Base-by-base conservation (phyloP, 106 monocot genomes). In the Platanthera guangdongensis region DNA sequence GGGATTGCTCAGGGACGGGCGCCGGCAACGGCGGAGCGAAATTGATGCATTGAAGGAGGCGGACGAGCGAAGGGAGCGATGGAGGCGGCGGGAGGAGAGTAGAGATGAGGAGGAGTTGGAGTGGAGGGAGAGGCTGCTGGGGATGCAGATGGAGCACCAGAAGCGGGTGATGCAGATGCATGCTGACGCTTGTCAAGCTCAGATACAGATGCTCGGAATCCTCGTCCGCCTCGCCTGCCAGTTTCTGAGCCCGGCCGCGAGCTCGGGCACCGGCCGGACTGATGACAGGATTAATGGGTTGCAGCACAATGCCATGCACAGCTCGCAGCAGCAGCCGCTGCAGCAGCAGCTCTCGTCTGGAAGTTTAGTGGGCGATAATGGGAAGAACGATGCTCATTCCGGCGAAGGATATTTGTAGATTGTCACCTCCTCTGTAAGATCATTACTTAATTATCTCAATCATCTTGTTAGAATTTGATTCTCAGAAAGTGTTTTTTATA, bases 81-180 rank as follows among this genome's bases (percentile, higher is more conserved):
- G 81, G 82, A 77, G 86, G 79, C 71, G 77, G 59, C 49, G 75
- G 78, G 82, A 84, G 80, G 80, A 81, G 82, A 76, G 78, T 77
- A 84, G 90, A 75, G 86, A 90, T 45, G 84, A 80, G 82, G 86
- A 86, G 75, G 84, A 84, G 80, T 84, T 86, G 86, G 84, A 84
- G 68, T 84, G 86, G 90, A 80, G 79, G 78, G 90, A 86, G 84
- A 80, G 77, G 77, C 10, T 84, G 78, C 39, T 85, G 52, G 78
- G 25, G 39, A 81, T 85, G 88, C 88, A 89, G 85, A 83, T 85
- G 83, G 88, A 88, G 76, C 85, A 88, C 63, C 84, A 86, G 82
- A 84, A 82, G 80, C 78, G 76, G 82, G 75, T 82, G 76, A 77
- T 84, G 84, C 86, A 84, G 84, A 86, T 89, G 86, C 79, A 89